Evolutionary conservation across 495 filamentous ascomycete species (phyloP), one percentile per base, ranked within the genome.

Genomic region (Parachaetomium inaequale): DNA sequence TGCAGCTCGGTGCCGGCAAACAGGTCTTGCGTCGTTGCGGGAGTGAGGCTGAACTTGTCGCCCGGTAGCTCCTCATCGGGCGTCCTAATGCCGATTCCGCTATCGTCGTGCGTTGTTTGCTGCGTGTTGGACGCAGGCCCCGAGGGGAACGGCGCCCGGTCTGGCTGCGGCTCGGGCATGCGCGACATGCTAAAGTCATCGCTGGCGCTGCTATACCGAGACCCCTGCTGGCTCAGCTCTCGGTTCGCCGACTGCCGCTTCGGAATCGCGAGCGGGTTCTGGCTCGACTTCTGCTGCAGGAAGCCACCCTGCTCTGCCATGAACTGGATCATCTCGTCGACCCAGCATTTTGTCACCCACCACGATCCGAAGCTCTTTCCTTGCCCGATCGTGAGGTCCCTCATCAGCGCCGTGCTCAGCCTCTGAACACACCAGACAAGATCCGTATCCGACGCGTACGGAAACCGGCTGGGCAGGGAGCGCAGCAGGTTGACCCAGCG

Each of bases 261-360:
- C 15, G 72, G 46, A 1, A 70, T 58, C 23, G 42, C 34, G 7
- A 68, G 62, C n/a, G 50, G 43, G 46, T 45, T 66, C 47, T 65
- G 26, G 7, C 64, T 63, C 28, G 56, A 69, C 55, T 68, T 76
- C 21, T 75, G 71, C 58, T 85, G 84, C 80, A 97, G 85, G 71
- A 97, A 97, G 0, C 94, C 94, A 21, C 94, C 94, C 59, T 92
- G 88, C 68, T 96, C 92, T 0, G 91, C 93, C 66, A 95, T 81
- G 84, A 94, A 98, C 40, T 87, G 76, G 67, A 92, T 85, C 92
- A 96, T 95, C 75, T 97, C 94, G 71, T 97, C 93, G 56, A 98
- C 84, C 80, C 92, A 98, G 55, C 93, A 91, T 71, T 97, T 96
- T n/a, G 91, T 92, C 57, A 96, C 88, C 92, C 94, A 97, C 94